Evolutionary conservation across 768 basidiomycete genomes (phyloP).

Genomic region (Nidularia pulvinata): DNA sequence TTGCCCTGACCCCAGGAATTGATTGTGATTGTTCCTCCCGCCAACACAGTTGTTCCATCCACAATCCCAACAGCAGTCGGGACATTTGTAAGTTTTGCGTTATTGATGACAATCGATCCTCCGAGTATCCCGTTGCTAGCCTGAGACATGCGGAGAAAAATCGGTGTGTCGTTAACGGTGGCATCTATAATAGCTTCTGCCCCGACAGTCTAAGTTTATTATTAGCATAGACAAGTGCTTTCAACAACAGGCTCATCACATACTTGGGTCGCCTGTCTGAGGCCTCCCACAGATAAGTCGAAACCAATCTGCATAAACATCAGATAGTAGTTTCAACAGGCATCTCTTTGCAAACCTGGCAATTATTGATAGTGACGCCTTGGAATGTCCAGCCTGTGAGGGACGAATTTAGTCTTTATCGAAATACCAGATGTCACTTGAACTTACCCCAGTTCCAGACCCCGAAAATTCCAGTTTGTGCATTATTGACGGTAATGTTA

Average conservation of each 20-base stretch:
- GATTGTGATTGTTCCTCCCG: slow-evolving; percentile 64
- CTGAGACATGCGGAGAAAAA: slow-evolving; percentile 56
- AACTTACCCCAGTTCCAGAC: slow-evolving; percentile 45
- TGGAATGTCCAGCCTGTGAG: slow-evolving; percentile 39
- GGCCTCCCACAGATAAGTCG: slow-evolving; percentile 52
- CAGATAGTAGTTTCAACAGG: slow-evolving; percentile 7
- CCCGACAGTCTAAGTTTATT: slow-evolving; percentile 41
- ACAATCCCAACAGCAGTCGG: slow-evolving; percentile 58
- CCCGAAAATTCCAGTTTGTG: slow-evolving; percentile 42
- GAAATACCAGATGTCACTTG: too few species aligned
- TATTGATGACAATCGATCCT: slow-evolving; percentile 68
- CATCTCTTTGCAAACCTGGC: slow-evolving; percentile 22
- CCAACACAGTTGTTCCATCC: slow-evolving; percentile 49
- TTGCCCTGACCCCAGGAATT: slow-evolving; percentile 80
- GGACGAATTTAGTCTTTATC: too few species aligned
- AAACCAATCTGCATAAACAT: slow-evolving; percentile 47
- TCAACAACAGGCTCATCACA: too few species aligned
- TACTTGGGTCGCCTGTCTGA: slow-evolving; percentile 21
- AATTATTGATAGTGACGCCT: slow-evolving; percentile 38
- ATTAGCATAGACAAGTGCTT: too few species aligned
- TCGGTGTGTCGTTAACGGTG: slow-evolving; percentile 55
- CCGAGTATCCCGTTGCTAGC: slow-evolving; percentile 43
- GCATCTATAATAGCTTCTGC: slow-evolving; percentile 68
- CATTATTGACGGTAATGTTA: slow-evolving; percentile 58
- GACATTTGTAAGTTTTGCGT: slow-evolving; percentile 59